Evolutionary conservation across 1,139 yeast genomes (phyloP).

Genomic region (Geotrichum phurueaensis): DNA sequence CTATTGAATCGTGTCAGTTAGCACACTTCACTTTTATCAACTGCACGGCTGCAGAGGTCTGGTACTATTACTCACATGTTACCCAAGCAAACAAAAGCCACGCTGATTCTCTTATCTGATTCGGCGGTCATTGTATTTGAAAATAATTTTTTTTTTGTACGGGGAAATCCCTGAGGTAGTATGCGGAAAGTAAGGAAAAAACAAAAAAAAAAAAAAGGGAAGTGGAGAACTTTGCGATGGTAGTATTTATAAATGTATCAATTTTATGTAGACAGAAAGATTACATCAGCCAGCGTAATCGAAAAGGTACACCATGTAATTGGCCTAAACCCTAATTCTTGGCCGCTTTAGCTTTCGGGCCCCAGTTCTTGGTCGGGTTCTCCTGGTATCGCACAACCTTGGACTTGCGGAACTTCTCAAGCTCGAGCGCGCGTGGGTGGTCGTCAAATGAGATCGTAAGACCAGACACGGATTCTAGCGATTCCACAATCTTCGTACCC

Average conservation of each 20-base stretch:
- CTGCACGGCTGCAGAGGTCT: neutral
- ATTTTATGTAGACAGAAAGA: neutral
- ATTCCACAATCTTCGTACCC: constrained; percentile 58
- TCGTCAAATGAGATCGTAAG: constrained; percentile 42
- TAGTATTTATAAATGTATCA: neutral
- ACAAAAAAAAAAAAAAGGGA: neutral
- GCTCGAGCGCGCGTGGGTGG: constrained; percentile 50
- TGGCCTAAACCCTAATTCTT: constrained; percentile 3
- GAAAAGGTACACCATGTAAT: neutral
- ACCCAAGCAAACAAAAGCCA: constrained; percentile 88
- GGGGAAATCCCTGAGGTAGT: neutral
- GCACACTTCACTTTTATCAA: neutral
- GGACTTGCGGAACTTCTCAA: constrained; percentile 57
- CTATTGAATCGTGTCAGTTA: constrained; percentile 32
- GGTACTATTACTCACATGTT: constrained; percentile 56
- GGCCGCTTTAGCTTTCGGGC: constrained; percentile 62
- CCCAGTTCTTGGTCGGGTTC: constrained; percentile 94
- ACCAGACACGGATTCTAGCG: constrained; percentile 28
- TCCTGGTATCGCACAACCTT: constrained; percentile 84
- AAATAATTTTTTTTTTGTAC: neutral
- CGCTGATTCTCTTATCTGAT: constrained; percentile 41
- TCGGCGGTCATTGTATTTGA: neutral
- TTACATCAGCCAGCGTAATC: neutral
- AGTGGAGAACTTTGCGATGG: neutral
- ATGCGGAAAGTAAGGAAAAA: neutral